Conservation (phyloP, 306 rosid genomes). For the Cucumis hystrix region DNA sequence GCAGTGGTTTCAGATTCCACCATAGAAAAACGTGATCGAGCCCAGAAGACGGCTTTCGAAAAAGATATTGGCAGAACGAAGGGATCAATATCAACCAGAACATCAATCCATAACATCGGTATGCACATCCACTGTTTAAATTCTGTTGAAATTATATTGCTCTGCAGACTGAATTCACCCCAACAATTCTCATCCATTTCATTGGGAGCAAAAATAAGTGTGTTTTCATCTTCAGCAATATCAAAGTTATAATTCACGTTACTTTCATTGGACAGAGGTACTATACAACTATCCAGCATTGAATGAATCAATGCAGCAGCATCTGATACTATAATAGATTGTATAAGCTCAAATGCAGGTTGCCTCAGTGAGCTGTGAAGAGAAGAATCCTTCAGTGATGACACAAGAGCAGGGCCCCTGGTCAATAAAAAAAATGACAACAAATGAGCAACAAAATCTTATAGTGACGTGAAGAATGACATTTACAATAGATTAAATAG, state of each 20-base stretch:
- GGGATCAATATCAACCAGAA: conserved; percentile 55
- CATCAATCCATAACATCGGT: conserved; percentile 91
- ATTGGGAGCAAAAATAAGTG: conserved; percentile 21
- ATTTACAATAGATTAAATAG: not conserved
- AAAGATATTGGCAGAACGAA: conserved; percentile 65
- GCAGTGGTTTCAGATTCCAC: conserved; percentile 46
- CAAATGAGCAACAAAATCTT: not conserved
- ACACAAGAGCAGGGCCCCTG: conserved; percentile 95
- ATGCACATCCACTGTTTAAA: conserved; percentile 81
- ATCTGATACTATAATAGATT: conserved; percentile 71
- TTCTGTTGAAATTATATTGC: conserved; percentile 52
- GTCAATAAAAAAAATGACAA: conserved; percentile 22
- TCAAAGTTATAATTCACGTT: conserved; percentile 26
- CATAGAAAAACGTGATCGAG: conserved; percentile 76
- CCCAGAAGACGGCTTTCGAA: conserved; percentile 95
- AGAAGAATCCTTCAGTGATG: conserved; percentile 79
- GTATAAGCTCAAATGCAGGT: conserved; percentile 93
- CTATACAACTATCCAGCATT: conserved; percentile 28
- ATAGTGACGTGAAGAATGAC: not conserved
- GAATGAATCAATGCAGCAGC: conserved; percentile 65
- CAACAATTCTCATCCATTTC: conserved; percentile 57
- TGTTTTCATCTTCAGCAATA: conserved; percentile 35
- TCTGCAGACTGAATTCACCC: conserved; percentile 50
- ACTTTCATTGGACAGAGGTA: conserved; percentile 17
- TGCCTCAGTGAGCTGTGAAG: conserved; percentile 87